These are phyloP conservation scores for Hymenoscyphus infarciens DNA, from an alignment of 2,329 filamentous ascomycete genomes.

Conservation along the genomic window DNA sequence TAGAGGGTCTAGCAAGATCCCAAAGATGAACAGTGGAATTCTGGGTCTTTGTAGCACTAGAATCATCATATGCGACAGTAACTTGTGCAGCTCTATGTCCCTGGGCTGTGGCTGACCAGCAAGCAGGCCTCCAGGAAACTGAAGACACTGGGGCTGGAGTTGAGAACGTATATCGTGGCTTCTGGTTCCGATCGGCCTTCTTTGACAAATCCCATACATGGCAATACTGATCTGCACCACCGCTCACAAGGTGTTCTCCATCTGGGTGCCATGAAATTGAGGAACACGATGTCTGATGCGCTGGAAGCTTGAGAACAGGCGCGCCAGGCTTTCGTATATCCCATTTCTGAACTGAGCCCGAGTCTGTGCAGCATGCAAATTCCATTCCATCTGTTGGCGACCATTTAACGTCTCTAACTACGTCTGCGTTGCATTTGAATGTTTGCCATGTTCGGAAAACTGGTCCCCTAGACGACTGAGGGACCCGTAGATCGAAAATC, in stretches of 20 bases:
- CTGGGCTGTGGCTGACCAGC: conserved; percentile 62
- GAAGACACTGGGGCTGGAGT: conserved; percentile 57
- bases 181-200: conserved; percentile 59
- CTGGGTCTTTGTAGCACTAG: conserved; percentile 50
- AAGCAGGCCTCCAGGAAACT: conserved; percentile 60
- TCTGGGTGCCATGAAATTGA: conserved; percentile 66
- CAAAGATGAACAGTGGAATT: conserved; percentile 61
- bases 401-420: conserved; percentile 62
- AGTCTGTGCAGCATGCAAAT: conserved; percentile 63
- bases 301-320: conserved; percentile 57
- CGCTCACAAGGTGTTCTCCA: conserved; percentile 62
- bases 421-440: conserved; percentile 47
- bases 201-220: conserved; percentile 63
- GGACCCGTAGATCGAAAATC: conserved; percentile 54
- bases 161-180: conserved; percentile 58
- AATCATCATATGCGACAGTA: conserved; percentile 59
- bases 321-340: conserved; percentile 53
- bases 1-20: conserved; percentile 64
- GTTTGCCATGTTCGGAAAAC: conserved; percentile 39
- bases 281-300: conserved; percentile 57
- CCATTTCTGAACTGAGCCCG: conserved; percentile 61
- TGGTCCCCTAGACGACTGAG: conserved; percentile 46
- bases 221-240: conserved; percentile 57
- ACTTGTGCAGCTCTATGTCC: conserved; percentile 58
- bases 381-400: conserved; percentile 58